Evolutionary conservation across 768 basidiomycete species (phyloP).

Genomic region (Termitomyces sp.): DNA sequence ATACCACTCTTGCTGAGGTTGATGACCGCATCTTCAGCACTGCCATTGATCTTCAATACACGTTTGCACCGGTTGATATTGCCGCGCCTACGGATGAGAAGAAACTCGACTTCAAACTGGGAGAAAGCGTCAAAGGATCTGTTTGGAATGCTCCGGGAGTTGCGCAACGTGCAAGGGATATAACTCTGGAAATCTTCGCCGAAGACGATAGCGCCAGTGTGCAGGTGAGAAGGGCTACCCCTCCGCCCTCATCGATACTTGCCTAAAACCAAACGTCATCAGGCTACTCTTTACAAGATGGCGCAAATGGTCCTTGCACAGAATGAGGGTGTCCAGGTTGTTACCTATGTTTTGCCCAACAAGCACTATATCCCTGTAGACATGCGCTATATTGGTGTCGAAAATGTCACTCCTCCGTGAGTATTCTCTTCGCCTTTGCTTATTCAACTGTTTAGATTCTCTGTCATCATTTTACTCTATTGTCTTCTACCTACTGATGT

Average conservation of each 20-base stretch:
- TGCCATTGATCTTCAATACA: constrained; percentile 74
- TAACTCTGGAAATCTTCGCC: constrained; percentile 81
- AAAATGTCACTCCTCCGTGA: constrained; percentile 54
- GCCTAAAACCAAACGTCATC: neutral
- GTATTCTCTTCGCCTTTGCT: neutral
- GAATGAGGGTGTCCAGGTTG: constrained; percentile 54
- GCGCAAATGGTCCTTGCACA: constrained; percentile 67
- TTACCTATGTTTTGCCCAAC: constrained; percentile 82
- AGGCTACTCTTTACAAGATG: constrained; percentile 95
- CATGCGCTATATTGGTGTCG: constrained; percentile 68
- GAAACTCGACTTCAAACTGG: constrained; percentile 47
- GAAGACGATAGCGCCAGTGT: constrained; percentile 88
- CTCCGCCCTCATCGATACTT: neutral
- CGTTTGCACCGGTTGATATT: constrained; percentile 49
- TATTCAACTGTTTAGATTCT: neutral
- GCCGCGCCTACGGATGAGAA: constrained; percentile 45
- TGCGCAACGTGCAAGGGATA: constrained; percentile 50
- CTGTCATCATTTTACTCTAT: neutral
- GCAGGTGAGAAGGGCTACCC: constrained; percentile 49
- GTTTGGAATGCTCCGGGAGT: constrained; percentile 57
- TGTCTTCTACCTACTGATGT: neutral
- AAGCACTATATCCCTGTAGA: constrained; percentile 93
- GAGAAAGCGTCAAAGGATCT: constrained; percentile 37
- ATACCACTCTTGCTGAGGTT: constrained; percentile 83
- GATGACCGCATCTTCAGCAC: constrained; percentile 91